phyloP scores from a whole-genome alignment of 1,284 basidiomycete species.

The Marasmius fiardii region DNA sequence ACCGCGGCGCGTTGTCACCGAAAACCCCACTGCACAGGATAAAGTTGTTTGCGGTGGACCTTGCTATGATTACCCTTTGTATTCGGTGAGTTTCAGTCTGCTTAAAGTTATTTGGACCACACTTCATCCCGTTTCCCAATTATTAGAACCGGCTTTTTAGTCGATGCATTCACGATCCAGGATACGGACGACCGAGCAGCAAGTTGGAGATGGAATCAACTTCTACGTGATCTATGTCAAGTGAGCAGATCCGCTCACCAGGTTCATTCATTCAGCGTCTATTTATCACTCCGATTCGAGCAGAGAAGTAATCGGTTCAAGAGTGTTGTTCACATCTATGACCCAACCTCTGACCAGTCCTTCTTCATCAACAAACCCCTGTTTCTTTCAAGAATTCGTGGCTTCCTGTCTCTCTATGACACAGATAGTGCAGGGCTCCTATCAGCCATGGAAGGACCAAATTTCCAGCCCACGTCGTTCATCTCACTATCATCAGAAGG shows the following conservation, averaged over 20 bases:
- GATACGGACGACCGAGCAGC: constrained; percentile 22
- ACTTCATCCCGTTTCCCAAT: not conserved
- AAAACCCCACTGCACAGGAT: constrained; percentile 9
- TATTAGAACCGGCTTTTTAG: constrained; percentile 37
- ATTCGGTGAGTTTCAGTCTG: constrained; percentile 12
- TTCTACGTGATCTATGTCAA: constrained; percentile 28
- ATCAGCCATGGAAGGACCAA: not conserved
- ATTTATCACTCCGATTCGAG: constrained; percentile 2
- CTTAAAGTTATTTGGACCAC: not conserved
- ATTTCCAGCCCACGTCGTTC: not conserved
- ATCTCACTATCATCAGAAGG: not conserved
- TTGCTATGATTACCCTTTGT: constrained; percentile 19
- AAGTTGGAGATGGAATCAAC: constrained; percentile 17
- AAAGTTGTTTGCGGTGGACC: constrained; percentile 18
- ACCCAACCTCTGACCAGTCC: constrained; percentile 38
- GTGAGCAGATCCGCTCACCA: constrained; percentile 20
- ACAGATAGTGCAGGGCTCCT: not conserved
- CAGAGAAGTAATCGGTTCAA: constrained; percentile 27
- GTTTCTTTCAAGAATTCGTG: constrained; percentile 11
- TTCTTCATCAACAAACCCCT: constrained; percentile 38
- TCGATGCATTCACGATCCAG: constrained; percentile 31
- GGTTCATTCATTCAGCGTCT: no score
- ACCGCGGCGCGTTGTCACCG: constrained; percentile 1
- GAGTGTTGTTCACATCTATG: constrained; percentile 36
- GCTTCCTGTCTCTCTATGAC: not conserved